Conservation (phyloP, 805 yeast genomes). For the Priceomyces melissophilus region DNA sequence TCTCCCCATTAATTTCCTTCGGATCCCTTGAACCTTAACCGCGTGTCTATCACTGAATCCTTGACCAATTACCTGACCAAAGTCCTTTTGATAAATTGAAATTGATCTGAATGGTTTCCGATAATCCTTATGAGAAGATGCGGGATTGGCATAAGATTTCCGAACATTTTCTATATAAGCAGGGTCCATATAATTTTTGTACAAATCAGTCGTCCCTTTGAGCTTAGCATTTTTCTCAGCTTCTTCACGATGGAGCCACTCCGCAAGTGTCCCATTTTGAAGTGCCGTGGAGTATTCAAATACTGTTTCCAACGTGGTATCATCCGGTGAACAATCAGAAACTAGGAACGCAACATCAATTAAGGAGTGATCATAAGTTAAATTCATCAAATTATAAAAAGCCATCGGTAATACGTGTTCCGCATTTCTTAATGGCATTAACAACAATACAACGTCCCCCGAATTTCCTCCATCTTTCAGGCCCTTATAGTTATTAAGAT, state of each 20-base stretch:
- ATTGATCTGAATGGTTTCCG: constrained; percentile 71
- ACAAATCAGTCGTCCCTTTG: constrained; percentile 58
- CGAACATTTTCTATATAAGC: constrained; percentile 55
- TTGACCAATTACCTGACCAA: constrained; percentile 82
- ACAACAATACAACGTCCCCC: constrained; percentile 63
- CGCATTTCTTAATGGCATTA: constrained; percentile 79
- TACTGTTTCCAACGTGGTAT: constrained; percentile 61
- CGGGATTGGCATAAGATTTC: constrained; percentile 60
- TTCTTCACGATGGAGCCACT: constrained; percentile 44
- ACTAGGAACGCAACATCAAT: constrained; percentile 80
- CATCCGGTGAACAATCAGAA: constrained; percentile 71
- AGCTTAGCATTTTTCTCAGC: constrained; percentile 29
- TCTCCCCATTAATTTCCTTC: constrained; percentile 82
- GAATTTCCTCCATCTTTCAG: constrained; percentile 43
- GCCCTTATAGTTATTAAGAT: constrained; percentile 57
- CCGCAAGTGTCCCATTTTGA: constrained; percentile 65
- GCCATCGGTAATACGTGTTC: constrained; percentile 74
- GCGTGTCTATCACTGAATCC: constrained; percentile 83
- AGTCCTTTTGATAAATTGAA: constrained; percentile 76
- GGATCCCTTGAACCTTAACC: constrained; percentile 78
- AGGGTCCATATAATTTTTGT: constrained; percentile 66
- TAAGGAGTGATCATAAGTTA: constrained; percentile 77
- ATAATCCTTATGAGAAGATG: constrained; percentile 53
- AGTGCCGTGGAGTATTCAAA: constrained; percentile 62
- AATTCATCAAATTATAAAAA: constrained; percentile 80